Base-by-base conservation (phyloP, 2,329 filamentous ascomycete species). In the Claviceps quebecensis region DNA sequence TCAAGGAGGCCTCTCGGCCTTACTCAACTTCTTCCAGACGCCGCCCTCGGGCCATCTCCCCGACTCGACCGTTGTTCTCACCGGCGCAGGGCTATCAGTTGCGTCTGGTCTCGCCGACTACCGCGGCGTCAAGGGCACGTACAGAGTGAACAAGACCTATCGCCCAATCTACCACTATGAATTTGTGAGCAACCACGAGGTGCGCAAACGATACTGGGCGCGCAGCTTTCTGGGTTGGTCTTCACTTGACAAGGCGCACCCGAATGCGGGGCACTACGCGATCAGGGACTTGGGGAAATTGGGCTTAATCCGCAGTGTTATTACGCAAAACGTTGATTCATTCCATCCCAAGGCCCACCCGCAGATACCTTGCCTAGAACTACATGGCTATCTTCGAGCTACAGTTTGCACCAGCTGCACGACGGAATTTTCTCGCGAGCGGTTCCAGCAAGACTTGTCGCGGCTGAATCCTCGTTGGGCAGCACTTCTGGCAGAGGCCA, bases 321-420 rank as follows among this genome's bases (percentile, higher is more conserved):
- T 98, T 58, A 97, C 93, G 41, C 93, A 98, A 65, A 97, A 97
- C 63, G 93, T 98, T 49, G 93, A 98, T 69, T 95, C 89, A 2
- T 95, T 98, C 64, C 93, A 98, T 67, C 73, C 77, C 2, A 70
- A 70, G 53, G 85, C 88, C 1, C 90, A 96, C 65, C 87, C 89
- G 0, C 63, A 73, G 9, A 68, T 90, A 44, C 76, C 80, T 5
- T 93, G 87, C 9, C 72, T 94, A 45, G 91, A 97, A 67, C 75
- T 98, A 48, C 93, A 98, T 66, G 93, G 93, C 58, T 95, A 93
- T 67, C 75, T 98, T 47, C 79, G 90, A 56, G 80, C 84, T 34
- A 77, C 89, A 34, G 77, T 89, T 49, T 98, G 93, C 69, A 78
- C 85, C 13, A 86, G 80, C 58, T 98, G 93, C 68, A 75, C 73